Percentiles rank a stretch among this genome's conserved stretches.
Evolutionary conservation across 768 basidiomycete species (phyloP).

Genomic region (Galerina marginata): DNA sequence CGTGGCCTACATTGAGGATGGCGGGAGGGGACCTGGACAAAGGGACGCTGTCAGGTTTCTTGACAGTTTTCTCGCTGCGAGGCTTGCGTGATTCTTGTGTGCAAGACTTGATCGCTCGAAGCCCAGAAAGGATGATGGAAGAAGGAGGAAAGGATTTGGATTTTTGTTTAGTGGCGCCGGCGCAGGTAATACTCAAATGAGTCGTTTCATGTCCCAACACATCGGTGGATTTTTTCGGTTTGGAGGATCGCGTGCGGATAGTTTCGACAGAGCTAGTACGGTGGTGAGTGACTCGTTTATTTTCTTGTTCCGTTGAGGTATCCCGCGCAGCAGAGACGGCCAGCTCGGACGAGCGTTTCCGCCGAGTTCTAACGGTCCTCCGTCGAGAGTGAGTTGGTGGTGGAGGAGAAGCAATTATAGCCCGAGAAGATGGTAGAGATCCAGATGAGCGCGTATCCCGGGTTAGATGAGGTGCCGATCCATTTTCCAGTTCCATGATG

Average conservation of each 20-base stretch:
- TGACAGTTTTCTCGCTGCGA: neutral
- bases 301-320: constrained; percentile 14
- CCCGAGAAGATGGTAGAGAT: constrained; percentile 18
- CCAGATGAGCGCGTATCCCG: constrained; percentile 17
- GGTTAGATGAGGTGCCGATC: constrained; percentile 23
- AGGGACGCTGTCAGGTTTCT: constrained; percentile 6
- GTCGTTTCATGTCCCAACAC: constrained; percentile 12
- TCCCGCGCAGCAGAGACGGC: constrained; percentile 15
- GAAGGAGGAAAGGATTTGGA: constrained; percentile 12
- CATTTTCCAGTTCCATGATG: constrained; percentile 12
- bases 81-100: neutral
- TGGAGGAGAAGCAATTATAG: constrained; percentile 9
- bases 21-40: constrained; percentile 7
- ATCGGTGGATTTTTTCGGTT: constrained; percentile 14
- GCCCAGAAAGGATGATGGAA: constrained; percentile 7
- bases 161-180: constrained; percentile 21
- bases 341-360: constrained; percentile 20
- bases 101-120: neutral
- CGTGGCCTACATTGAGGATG: constrained; percentile 28
- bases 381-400: constrained; percentile 8
- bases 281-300: constrained; percentile 17
- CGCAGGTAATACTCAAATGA: constrained; percentile 13
- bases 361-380: constrained; percentile 15
- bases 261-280: constrained; percentile 19
- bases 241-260: constrained; percentile 15